phyloP scores from a whole-genome alignment of 371 early-diverging fungal species.

The Mortierella sp. region DNA sequence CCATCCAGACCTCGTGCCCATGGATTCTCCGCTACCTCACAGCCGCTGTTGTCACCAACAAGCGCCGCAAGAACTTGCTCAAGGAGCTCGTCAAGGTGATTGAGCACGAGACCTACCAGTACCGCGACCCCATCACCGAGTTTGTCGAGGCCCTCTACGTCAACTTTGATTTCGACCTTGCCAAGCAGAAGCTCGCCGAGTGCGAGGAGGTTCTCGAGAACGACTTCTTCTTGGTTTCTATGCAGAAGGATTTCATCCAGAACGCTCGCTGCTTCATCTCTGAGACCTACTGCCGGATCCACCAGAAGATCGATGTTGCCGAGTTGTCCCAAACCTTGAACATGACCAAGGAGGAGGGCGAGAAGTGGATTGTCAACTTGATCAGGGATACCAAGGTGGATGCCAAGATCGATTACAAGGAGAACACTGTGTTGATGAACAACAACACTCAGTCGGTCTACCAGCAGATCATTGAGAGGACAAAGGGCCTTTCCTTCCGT shows the following conservation, averaged over 20 bases:
- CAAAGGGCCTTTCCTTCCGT: constrained; percentile 90
- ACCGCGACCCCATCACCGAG: constrained; percentile 92
- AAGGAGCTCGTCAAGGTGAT: constrained; percentile 94
- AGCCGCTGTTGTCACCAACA: constrained; percentile 92
- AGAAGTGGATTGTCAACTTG: constrained; percentile 97
- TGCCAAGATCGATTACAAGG: constrained; percentile 96
- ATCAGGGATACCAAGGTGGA: constrained; percentile 96
- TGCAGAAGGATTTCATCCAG: constrained; percentile 92
- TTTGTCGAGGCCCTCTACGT: constrained; percentile 92
- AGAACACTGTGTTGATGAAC: constrained; percentile 95
- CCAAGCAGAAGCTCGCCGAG: constrained; percentile 88
- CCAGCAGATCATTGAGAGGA: constrained; percentile 95
- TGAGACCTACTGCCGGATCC: constrained; percentile 96
- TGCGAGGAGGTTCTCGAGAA: constrained; percentile 88
- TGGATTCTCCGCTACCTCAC: constrained; percentile 96
- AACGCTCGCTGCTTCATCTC: constrained; percentile 94
- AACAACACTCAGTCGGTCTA: constrained; percentile 87
- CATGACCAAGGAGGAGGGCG: constrained; percentile 91
- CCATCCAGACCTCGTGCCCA: constrained; percentile 95
- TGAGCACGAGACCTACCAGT: constrained; percentile 86
- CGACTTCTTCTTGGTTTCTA: constrained; percentile 91
- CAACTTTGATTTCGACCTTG: constrained; percentile 95
- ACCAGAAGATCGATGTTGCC: constrained; percentile 93
- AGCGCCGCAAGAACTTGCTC: constrained; percentile 87
- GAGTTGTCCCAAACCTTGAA: constrained; percentile 88